Evolutionary conservation across 768 basidiomycete genomes (phyloP).

Genomic region (Baorangia bicolor): DNA sequence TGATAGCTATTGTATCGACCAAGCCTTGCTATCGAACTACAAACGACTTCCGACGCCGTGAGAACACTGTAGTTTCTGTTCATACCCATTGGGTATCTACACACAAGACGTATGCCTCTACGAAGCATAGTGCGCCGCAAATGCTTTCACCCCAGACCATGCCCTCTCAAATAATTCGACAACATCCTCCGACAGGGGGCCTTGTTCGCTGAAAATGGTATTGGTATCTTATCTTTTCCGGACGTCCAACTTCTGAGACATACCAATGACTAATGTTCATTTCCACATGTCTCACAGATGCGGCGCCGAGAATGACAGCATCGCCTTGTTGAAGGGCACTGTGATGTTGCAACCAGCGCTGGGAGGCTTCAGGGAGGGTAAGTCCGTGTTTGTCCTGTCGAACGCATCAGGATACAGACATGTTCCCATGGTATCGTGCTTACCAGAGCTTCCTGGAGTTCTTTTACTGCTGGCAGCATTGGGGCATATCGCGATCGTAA

Average conservation of each 20-base stretch:
- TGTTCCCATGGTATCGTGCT: neutral
- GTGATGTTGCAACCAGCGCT: slow-evolving; percentile 20
- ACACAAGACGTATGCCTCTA: neutral
- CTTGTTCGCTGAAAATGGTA: slow-evolving; percentile 19
- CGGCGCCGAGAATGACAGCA: slow-evolving; percentile 39
- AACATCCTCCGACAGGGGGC: slow-evolving; percentile 13
- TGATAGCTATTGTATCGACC: neutral
- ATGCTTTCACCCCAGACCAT: slow-evolving; percentile 6
- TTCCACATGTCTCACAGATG: slow-evolving; percentile 37
- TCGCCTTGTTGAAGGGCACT: slow-evolving; percentile 20
- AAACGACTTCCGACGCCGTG: neutral
- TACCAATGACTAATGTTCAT: slow-evolving; percentile 13
- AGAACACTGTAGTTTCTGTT: neutral
- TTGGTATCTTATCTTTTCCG: neutral
- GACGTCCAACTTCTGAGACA: slow-evolving; percentile 3
- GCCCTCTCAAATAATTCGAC: slow-evolving; percentile 10
- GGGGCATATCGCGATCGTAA: slow-evolving; percentile 13
- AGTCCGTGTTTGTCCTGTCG: slow-evolving; percentile 12
- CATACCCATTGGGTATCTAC: too few relatives aligned
- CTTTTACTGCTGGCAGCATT: slow-evolving; percentile 9
- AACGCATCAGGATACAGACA: neutral
- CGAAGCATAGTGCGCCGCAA: slow-evolving; percentile 10
- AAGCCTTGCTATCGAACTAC: neutral
- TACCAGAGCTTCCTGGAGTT: slow-evolving; percentile 15
- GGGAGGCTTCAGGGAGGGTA: slow-evolving; percentile 8